Base-by-base conservation (phyloP, 352 stramenopile genomes). In the Pythium phragmiticola region DNA sequence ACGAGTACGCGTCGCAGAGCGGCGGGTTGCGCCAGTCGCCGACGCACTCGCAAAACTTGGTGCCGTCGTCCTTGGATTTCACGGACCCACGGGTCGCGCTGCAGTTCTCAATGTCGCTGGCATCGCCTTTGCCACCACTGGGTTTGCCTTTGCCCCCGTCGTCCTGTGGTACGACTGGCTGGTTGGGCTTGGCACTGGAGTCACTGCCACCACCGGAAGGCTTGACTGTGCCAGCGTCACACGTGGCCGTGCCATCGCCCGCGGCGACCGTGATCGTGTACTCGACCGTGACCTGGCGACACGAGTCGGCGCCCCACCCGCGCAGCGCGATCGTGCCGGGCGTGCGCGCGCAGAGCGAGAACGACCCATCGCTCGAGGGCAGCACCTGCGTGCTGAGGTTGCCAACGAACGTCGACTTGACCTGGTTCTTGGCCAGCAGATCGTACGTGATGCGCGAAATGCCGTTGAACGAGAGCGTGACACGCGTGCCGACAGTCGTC, bases 11-110 rank as follows among this genome's bases (percentile, higher is more conserved):
- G 36, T 67, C 62, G 48, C 72, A 78, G 19, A 62, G 45, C 5
- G 72, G 72, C 26, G 72, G 65, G 23, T 73, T 70, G 33, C 58
- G 54, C 72, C 72, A 78, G 58, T 78, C 72, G 36, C 68, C 66
- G 23, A 70, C 33, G 46, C 72, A 78, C 53, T 66, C 66, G 43
- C 72, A 78, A 33, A 61, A 70, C 50, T 74, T 45, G n/a, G 50
- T 26, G 48, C 68, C 68, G 46, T 74, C 57, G 7, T 43, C n/a
- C 5, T 50, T 45, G 28, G 19, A 36, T 3, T 37, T 37, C 13
- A 68, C 49, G 19, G 57, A 46, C 14, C 65, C 65, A 26, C 65
- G 65, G 13, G 65, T 72, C 7, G 53, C 33, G 42, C 51, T 70
- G 39, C 68, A 74, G 56, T 65, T 63, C 16, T 70, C 62, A 7